phyloP scores from a whole-genome alignment of 2,329 filamentous ascomycete species.

The Phoma sp. region DNA sequence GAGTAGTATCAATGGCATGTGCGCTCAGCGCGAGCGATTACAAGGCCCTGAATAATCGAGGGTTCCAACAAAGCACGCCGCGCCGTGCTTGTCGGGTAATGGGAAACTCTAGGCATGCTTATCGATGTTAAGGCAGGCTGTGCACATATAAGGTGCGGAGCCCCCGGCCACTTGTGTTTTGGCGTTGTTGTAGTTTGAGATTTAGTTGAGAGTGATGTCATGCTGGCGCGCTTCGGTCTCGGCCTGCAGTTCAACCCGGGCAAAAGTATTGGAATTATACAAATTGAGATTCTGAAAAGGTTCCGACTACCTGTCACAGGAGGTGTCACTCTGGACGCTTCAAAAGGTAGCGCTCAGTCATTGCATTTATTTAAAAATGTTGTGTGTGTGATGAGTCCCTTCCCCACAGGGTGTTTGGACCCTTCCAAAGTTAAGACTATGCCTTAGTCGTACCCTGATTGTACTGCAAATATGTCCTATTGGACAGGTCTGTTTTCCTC shows the following conservation, averaged over 20 bases:
- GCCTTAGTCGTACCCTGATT: too few relatives aligned
- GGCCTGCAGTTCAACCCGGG: not conserved
- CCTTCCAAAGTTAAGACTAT: too few relatives aligned
- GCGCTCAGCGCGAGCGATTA: conserved; percentile 1
- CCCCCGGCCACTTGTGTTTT: conserved; percentile 9
- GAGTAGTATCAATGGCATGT: not conserved
- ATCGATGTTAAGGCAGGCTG: not conserved
- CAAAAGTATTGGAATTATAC: too few relatives aligned
- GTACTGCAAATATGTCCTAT: too few relatives aligned
- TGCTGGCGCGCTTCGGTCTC: not conserved
- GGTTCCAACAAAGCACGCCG: conserved; percentile 1
- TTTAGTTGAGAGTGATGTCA: conserved; percentile 12
- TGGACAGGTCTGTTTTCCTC: too few relatives aligned
- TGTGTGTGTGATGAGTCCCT: too few relatives aligned
- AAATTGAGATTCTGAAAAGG: too few relatives aligned
- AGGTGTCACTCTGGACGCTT: too few relatives aligned
- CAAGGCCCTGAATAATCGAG: not conserved
- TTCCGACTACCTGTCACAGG: too few relatives aligned
- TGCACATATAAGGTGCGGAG: conserved; percentile 4
- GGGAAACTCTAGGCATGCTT: conserved; percentile 1
- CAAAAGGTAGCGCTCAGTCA: too few relatives aligned
- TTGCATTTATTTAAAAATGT: too few relatives aligned
- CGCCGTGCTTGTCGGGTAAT: conserved; percentile 21
- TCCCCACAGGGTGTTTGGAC: too few relatives aligned
- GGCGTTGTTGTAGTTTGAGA: conserved; percentile 5